Evolutionary conservation across 345 rosid genomes (phyloP), one percentile per base, ranked within the genome.

Genomic region (Limnanthes douglasii): DNA sequence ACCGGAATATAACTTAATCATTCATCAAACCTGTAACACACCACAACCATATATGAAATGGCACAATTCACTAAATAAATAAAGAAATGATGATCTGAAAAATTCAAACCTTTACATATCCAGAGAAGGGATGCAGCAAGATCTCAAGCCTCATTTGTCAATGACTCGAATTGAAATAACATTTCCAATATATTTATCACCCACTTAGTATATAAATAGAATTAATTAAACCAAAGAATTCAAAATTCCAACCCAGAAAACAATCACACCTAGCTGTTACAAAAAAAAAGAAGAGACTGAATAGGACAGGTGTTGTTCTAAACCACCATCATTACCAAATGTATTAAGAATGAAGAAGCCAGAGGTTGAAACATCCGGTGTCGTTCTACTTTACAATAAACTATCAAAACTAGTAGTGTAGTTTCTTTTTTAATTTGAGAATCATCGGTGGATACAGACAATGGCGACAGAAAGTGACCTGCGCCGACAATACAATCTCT

Each of bases 381-480:
- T 37, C 21, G 31, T 34, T 33, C 57, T 54, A 54, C 53, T 53
- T 56, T 25, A 1, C 48, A 69, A 56, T 49, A n/a, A n/a, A n/a
- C n/a, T n/a, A n/a, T n/a, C n/a, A n/a, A 51, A 48, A 54, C 12
- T 14, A 18, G 11, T 11, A 46, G 27, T 34, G 13, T 18, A 42
- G 23, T 30, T 10, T 21, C 23, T 41, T 19, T 18, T 41, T 21
- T 41, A 14, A 9, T 20, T 31, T 16, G 36, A 45, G 48, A 52
- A 55, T 67, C 69, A 59, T 68, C 70, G 64, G 51, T 65, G 60
- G 69, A 69, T 60, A 68, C 60, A 55, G 69, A 61, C 70, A 62
- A 63, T 66, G 72, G 67, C 67, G 74, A 74, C 78, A 64, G 73
- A 64, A 67, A 74, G 73, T 50, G 70, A 61, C 68, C 51, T 45